Conservation (phyloP, 1,139 yeast genomes). For the Geotrichum bryndzae region DNA sequence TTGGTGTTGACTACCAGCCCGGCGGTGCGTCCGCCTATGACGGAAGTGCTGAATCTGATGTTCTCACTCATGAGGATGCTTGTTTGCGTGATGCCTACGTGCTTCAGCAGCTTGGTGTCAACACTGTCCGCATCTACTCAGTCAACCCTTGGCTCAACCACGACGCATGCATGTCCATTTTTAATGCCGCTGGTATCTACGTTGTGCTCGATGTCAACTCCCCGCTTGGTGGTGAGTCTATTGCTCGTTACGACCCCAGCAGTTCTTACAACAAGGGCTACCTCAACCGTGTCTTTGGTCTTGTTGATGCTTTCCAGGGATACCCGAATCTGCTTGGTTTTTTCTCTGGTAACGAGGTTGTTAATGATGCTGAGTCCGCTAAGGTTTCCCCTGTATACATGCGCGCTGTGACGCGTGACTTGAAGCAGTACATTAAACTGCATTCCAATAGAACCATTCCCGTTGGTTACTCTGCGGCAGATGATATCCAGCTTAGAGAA, state of each 20-base stretch:
- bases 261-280: conserved; percentile 64
- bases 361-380: conserved; percentile 77
- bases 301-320: conserved; percentile 73
- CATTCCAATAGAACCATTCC: conserved; percentile 68
- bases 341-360: conserved; percentile 90
- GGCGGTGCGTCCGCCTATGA: conserved; percentile 62
- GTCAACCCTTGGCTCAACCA: conserved; percentile 79
- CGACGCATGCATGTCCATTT: conserved; percentile 82
- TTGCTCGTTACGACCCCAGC: conserved; percentile 89
- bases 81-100: conserved; percentile 79
- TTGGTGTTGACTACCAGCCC: conserved; percentile 67
- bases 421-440: conserved; percentile 59
- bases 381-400: conserved; percentile 44
- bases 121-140: conserved; percentile 82
- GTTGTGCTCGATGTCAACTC: conserved; percentile 87
- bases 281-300: conserved; percentile 68
- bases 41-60: conserved; percentile 49
- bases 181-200: conserved; percentile 89
- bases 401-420: conserved; percentile 73
- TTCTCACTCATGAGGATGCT: conserved; percentile 60
- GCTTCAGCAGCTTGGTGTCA: conserved; percentile 70
- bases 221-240: conserved; percentile 68
- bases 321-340: conserved; percentile 88
- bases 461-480: conserved; percentile 96
- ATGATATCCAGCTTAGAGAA: conserved; percentile 68